Evolutionary conservation across 2,329 filamentous ascomycete genomes (phyloP), one percentile per base, ranked within the genome.

Genomic region (Colletotrichum higginsianum): DNA sequence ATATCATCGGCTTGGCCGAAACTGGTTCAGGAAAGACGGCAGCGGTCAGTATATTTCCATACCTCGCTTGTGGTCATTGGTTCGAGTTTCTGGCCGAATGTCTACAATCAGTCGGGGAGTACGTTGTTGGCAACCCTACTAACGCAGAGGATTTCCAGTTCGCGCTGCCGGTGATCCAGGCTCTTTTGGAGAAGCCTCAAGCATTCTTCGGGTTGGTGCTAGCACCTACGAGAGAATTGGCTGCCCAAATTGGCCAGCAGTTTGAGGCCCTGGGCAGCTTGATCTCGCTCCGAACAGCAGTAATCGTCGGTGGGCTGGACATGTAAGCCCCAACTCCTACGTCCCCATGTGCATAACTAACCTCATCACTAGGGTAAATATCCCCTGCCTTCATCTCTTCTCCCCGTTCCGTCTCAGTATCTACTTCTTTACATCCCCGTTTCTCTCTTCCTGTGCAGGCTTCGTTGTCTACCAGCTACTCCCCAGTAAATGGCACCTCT

Each of bases 1-100:
- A 98, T 81, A 86, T 98, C 44, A 98, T 99, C 76, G 96, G 95
- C 52, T 87, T 98, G 62, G 96, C 96, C 42, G 96, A 99, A 83
- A 99, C 96, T 0, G 96, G 96, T 76, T 95, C 92, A 79, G 96
- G 96, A 83, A 99, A 98, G 85, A 98, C 96, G 0, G 96, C 95
- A 8, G 95, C 96, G 21, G 60, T 62, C 18, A 52, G 60, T 61
- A 21, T 11, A 35, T 4, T 47, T 18, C 12, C 21, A 23, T 12
- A 47, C 9, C 18, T 3, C 13, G n/a, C 46, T 16, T 61, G 11
- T 8, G 46, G 16, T 4, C 8, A 40, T 5, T 26, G 8, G n/a
- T 3, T 26, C 9, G 30, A 26, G 21, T 13, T 4, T 50, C 16
- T 26, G 7, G 8, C 13, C 46, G 42, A 61, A 21, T 38, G 58